Percentiles rank a stretch among this genome's conserved stretches.
These are phyloP conservation scores for Geosmithia morbida DNA, from an alignment of 2,329 filamentous ascomycete genomes.

Conservation along the genomic window DNA sequence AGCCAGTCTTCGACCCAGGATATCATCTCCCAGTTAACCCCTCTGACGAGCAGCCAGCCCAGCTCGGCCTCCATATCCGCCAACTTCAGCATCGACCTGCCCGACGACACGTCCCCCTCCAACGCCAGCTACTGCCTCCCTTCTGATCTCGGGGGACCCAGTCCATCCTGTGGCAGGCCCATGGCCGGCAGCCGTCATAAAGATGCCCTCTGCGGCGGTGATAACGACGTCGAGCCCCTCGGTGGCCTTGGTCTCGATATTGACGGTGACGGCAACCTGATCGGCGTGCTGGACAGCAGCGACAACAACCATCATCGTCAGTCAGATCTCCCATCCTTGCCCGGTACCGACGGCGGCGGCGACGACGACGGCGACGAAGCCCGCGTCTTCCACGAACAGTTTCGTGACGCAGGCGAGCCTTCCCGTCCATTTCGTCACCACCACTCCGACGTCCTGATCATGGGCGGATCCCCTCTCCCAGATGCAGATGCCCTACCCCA, in stretches of 20 bases:
- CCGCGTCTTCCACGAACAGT: slow-evolving; percentile 1
- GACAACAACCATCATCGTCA: slow-evolving; percentile 11
- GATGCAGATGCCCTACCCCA: slow-evolving; percentile 20
- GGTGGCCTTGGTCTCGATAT: slow-evolving; percentile 32
- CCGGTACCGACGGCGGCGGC: slow-evolving; percentile 4
- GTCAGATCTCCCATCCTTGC: slow-evolving; percentile 27
- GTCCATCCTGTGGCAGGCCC: slow-evolving; percentile 12
- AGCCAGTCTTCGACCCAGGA: slow-evolving; percentile 20
- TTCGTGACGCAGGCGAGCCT: not conserved
- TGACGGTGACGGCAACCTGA: slow-evolving; percentile 34
- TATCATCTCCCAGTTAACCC: slow-evolving; percentile 28
- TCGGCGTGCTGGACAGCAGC: slow-evolving; percentile 19
- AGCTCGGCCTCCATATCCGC: not conserved
- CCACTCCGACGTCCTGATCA: slow-evolving; percentile 13
- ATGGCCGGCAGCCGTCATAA: slow-evolving; percentile 9
- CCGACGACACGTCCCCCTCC: slow-evolving; percentile 17
- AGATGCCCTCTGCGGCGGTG: slow-evolving; percentile 22
- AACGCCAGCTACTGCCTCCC: slow-evolving; percentile 15
- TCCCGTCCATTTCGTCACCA: not conserved
- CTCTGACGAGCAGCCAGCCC: slow-evolving; percentile 1
- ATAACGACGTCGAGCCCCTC: slow-evolving; percentile 20
- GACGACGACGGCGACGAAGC: slow-evolving; percentile 3
- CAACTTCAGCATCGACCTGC: slow-evolving; percentile 7
- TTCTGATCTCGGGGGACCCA: slow-evolving; percentile 16
- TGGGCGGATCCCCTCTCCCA: slow-evolving; percentile 21